Base-by-base conservation (phyloP, 371 early-diverging fungal species). In the Mucor circinelloides region DNA sequence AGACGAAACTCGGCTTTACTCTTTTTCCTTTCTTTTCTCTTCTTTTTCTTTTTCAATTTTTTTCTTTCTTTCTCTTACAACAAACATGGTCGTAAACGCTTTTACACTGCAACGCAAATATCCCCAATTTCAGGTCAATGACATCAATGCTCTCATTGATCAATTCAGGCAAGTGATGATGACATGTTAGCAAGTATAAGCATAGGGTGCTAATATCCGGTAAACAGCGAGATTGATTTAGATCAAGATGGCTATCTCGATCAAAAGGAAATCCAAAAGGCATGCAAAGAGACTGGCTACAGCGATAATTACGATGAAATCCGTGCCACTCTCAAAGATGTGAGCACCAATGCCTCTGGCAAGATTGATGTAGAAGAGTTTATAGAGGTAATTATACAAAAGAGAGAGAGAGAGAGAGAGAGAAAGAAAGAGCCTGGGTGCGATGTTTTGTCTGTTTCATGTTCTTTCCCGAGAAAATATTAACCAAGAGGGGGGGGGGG, bases 351-450 rank as follows among this genome's bases (percentile, higher is more conserved):
- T 71, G 82, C 90, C 15, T 86, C 87, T 13, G 91, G 90, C 69
- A 88, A 88, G 70, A 88, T 94, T 58, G 93, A 92, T 68, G 84
- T 90, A 5, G 94, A 94, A 71, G 94, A 94, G 71, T 94, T 93
- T 75, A 83, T 94, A 30, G 93, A 92, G 85, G 91, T 89, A 84
- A 80, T 54, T 63, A 19, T 62, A 23, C 6, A 23, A 25, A 27
- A 3, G 27, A 9, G 9, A 12, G 52, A 40, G 48, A 32, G 30
- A 31, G 50, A 13, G 36, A 44, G 25, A 63, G n/a, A 40, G n/a
- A 38, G 15, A 36, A 25, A 52, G 36, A 63, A 44, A 27, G 38
- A 23, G 63, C 38, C 7, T 15, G 6, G 28, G 2, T 13, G 42
- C 17, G 27, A 9, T n/a, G 46, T 0, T 8, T 21, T 46, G 46